phyloP scores from a whole-genome alignment of 305 asterid genomes.

The Striga hermonthica region DNA sequence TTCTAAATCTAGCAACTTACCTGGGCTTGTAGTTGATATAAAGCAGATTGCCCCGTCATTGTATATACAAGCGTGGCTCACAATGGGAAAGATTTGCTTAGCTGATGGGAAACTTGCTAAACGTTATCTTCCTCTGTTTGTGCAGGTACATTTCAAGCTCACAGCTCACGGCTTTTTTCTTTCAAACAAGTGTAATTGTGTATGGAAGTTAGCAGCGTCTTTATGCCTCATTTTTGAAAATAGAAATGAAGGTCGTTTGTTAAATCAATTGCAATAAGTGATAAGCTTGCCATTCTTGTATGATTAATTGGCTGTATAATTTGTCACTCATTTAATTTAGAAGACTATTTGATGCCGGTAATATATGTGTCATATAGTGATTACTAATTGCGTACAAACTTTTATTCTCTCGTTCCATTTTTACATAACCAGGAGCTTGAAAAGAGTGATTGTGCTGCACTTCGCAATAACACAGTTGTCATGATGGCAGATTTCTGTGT shows the following conservation, averaged over 20 bases:
- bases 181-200: background rate
- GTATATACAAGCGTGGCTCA: constrained; percentile 78
- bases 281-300: no score
- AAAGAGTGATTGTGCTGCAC: constrained; percentile 77
- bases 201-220: constrained; percentile 12
- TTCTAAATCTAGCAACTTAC: constrained; percentile 49
- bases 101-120: constrained; percentile 88
- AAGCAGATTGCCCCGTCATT: constrained; percentile 68
- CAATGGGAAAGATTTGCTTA: constrained; percentile 94
- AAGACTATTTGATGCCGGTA: no score
- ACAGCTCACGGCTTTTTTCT: background rate
- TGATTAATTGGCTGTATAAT: no score
- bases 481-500: constrained; percentile 96
- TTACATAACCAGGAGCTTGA: constrained; percentile 70
- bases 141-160: constrained; percentile 62
- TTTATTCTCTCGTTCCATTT: background rate
- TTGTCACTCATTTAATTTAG: no score
- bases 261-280: background rate
- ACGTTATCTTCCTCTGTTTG: constrained; percentile 87
- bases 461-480: constrained; percentile 80
- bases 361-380: no score
- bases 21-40: constrained; percentile 42
- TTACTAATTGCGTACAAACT: background rate
- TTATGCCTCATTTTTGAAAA: background rate
- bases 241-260: background rate